Base-by-base conservation (phyloP, 2,329 filamentous ascomycete genomes). In the Colletotrichum salicis region DNA sequence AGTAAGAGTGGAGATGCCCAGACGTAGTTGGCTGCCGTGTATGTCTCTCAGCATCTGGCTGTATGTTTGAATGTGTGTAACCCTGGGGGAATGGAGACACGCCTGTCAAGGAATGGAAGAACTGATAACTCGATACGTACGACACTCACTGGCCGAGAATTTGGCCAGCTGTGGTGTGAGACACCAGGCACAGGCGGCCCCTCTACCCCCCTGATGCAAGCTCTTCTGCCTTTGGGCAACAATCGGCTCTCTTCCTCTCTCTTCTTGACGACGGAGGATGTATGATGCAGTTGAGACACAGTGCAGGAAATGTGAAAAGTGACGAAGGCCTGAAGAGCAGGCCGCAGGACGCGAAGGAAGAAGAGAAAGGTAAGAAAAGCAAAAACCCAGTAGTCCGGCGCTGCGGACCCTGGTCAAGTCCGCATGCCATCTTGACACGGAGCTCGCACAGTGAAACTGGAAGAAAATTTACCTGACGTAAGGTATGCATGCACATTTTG, bases 151-250 rank as follows among this genome's bases (percentile, higher is more conserved):
- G 61, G 61, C 62, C 55, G 61, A 59, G 55, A 65, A 58, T 60
- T 56, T 65, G 64, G 67, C 61, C 67, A 65, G 67, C 55, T 70
- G 60, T 57, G 51, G 64, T 58, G 64, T 71, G 69, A 71, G 65
- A 71, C 69, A 71, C 6, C 45, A 45, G 65, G 35, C 54, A 71
- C 69, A 71, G 59, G 64, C 64, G 64, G 11, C 37, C n/a, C 15
- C 55, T 33, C 55, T 31, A 15, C 55, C 31, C 55, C 29, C 55
- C 24, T 33, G 52, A 35, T 58, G 66, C 66, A 66, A 60, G 62
- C 48, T 66, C 51, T 22, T 24, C 33, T 29, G 57, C 35, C 22
- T 24, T 19, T 37, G 31, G 31, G 41, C 67, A 63, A 67, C 56
- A 67, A 67, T 70, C 64, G 65, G 56, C 27, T 54, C 48, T 59